Evolutionary conservation across 768 basidiomycete genomes (phyloP).

Genomic region (Suillus paluster): DNA sequence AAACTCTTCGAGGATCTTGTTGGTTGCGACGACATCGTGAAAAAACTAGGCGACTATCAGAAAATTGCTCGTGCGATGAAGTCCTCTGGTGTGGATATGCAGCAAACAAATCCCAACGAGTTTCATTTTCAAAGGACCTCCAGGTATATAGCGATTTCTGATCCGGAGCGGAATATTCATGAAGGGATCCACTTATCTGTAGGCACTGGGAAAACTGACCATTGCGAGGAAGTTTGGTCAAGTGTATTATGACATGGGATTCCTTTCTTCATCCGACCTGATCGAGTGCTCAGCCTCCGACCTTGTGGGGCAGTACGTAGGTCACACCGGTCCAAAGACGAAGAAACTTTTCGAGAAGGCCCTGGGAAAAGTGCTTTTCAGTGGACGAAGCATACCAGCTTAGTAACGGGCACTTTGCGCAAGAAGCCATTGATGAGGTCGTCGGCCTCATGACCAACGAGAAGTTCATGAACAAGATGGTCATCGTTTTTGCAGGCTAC

Average conservation of each 20-base stretch:
- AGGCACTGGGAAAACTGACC: conserved; percentile 72
- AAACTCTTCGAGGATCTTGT: conserved; percentile 67
- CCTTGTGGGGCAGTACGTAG: conserved; percentile 70
- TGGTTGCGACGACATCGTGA: conserved; percentile 57
- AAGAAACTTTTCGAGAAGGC: conserved; percentile 63
- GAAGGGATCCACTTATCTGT: neutral
- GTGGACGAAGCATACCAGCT: conserved; percentile 75
- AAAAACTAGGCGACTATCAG: conserved; percentile 55
- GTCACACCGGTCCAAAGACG: conserved; percentile 74
- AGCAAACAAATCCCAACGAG: conserved; percentile 59
- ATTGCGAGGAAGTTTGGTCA: conserved; percentile 64
- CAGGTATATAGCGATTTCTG: conserved; percentile 44
- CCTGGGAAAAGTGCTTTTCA: conserved; percentile 68
- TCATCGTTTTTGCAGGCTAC: conserved; percentile 74
- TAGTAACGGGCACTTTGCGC: conserved; percentile 61
- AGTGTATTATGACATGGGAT: conserved; percentile 67
- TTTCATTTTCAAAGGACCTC: conserved; percentile 76
- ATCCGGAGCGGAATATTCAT: neutral
- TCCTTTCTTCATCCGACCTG: conserved; percentile 55
- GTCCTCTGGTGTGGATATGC: conserved; percentile 43
- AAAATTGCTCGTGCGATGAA: conserved; percentile 49
- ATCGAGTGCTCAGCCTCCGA: conserved; percentile 73
- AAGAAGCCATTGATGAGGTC: conserved; percentile 75
- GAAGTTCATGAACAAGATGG: conserved; percentile 57
- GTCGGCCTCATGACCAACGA: conserved; percentile 66